Percentiles rank a stretch among this genome's conserved stretches.
Evolutionary conservation across 2,329 filamentous ascomycete genomes (phyloP).

Genomic region (Clarireedia hainanense): DNA sequence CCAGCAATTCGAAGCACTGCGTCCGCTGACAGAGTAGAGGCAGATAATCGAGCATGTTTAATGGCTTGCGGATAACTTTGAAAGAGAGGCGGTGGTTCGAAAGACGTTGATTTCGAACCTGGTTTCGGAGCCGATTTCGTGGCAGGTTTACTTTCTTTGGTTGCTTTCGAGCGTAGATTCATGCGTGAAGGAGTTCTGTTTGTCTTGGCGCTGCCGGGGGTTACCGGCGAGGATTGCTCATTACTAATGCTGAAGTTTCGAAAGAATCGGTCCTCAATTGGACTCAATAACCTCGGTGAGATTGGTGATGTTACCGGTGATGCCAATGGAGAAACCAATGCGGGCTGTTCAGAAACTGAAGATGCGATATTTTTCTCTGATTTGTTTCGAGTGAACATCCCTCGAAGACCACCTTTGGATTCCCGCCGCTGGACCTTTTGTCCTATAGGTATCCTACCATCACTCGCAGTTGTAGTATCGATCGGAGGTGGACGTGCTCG

Average conservation of each 20-base stretch:
- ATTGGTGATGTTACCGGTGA: neutral
- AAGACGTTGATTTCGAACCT: slow-evolving; percentile 31
- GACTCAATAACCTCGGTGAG: slow-evolving; percentile 13
- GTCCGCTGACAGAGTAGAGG: slow-evolving; percentile 62
- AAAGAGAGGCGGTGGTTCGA: slow-evolving; percentile 71
- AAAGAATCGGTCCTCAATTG: slow-evolving; percentile 12
- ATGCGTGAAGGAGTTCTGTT: slow-evolving; percentile 19
- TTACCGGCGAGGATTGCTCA: slow-evolving; percentile 8
- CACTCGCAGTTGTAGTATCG: slow-evolving; percentile 10
- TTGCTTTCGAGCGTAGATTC: slow-evolving; percentile 19
- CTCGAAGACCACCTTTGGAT: slow-evolving; percentile 25
- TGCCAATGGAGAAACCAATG: neutral
- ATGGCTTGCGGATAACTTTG: slow-evolving; percentile 81
- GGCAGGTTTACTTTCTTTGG: slow-evolving; percentile 16
- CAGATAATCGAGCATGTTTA: slow-evolving; percentile 63
- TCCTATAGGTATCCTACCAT: slow-evolving; percentile 16
- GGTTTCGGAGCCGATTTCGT: slow-evolving; percentile 13
- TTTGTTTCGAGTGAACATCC: slow-evolving; percentile 26
- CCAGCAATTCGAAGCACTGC: slow-evolving; percentile 51
- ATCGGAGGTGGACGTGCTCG: slow-evolving; percentile 22
- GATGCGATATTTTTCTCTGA: slow-evolving; percentile 16
- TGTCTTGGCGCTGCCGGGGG: slow-evolving; percentile 10
- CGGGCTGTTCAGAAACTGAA: slow-evolving; percentile 15
- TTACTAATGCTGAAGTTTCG: slow-evolving; percentile 9
- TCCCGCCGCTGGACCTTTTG: slow-evolving; percentile 19